Base-by-base conservation (phyloP, 2,329 filamentous ascomycete species). In the Penicillium sclerotigenum region DNA sequence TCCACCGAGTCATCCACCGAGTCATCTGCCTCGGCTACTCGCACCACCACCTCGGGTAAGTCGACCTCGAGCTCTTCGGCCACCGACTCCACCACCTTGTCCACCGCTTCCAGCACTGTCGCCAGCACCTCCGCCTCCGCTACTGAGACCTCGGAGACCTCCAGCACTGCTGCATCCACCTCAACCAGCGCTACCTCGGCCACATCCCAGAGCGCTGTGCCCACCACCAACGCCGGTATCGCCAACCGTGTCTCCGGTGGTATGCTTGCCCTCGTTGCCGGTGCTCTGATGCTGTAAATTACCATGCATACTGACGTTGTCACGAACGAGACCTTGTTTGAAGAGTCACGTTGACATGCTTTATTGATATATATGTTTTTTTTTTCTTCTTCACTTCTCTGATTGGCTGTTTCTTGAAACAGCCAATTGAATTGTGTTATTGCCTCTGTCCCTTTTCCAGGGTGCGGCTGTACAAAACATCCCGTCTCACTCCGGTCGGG, bases 211-310 rank as follows among this genome's bases (percentile, higher is more conserved):
- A 66, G 61, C 45, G 55, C 63, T 20, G 65, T 71, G 36, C 66
- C 71, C 34, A 64, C 67, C 62, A 60, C 62, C 50, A 71, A 72
- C 54, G 68, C 61, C 31, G 72, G 66, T 34, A 62, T 67, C 26
- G 52, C 58, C 41, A 67, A 72, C 64, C 69, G 68, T 37, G 69
- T 73, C 22, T 73, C 73, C 22, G 68, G 68, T 45, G 66, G 69
- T 45, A 59, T 76, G 63, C 45, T 75, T 52, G 73, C 71, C 42
- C 51, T 72, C 47, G 68, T 71, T 22, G 62, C 72, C 40, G 74
- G 68, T 57, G 66, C 65, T 28, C 56, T 72, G 31, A 54, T 75
- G 50, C 46, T 75, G 59, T 77, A 73, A 69, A 60, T 51, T 54
- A 16, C 38, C 13, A 37, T 31, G 18, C 33, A 49, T 54, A 20